These are phyloP conservation scores for Trichaptum fuscoviolaceum DNA, from an alignment of 768 basidiomycete species.

Conservation along the genomic window DNA sequence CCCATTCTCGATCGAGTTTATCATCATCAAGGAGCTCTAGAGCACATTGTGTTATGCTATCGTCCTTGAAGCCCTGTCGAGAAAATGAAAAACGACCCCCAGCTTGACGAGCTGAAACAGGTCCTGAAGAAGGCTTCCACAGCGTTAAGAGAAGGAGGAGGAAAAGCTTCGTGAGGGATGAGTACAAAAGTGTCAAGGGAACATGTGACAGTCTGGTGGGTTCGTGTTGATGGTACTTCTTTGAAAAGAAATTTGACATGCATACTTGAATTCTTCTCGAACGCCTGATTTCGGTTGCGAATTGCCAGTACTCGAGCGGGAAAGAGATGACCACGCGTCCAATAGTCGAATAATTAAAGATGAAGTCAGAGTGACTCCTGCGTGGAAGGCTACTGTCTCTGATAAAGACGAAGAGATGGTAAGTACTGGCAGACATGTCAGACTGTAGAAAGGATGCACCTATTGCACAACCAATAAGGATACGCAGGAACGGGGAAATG, in stretches of 20 bases:
- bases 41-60: conserved; percentile 24
- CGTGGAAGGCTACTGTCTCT: conserved; percentile 78
- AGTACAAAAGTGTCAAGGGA: conserved; percentile 76
- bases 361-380: conserved; percentile 56
- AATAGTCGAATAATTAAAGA: conserved; percentile 17
- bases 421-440: not conserved
- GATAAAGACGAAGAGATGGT: conserved; percentile 7
- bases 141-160: conserved; percentile 77
- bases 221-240: not conserved
- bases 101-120: not conserved
- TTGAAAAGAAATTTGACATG: conserved; percentile 11
- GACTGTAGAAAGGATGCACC: conserved; percentile 33
- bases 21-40: conserved; percentile 65
- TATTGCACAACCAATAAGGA: conserved; percentile 59
- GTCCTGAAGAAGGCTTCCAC: conserved; percentile 52
- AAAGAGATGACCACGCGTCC: conserved; percentile 6
- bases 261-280: conserved; percentile 61
- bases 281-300: conserved; percentile 38
- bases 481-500: conserved; percentile 44
- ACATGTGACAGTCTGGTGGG: conserved; percentile 59
- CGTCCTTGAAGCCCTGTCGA: not conserved
- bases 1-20: conserved; percentile 75
- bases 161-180: conserved; percentile 79
- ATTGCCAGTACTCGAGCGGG: conserved; percentile 12
- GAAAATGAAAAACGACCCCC: not conserved